Evolutionary conservation across 768 basidiomycete genomes (phyloP).

Genomic region (Amanita exitialis): DNA sequence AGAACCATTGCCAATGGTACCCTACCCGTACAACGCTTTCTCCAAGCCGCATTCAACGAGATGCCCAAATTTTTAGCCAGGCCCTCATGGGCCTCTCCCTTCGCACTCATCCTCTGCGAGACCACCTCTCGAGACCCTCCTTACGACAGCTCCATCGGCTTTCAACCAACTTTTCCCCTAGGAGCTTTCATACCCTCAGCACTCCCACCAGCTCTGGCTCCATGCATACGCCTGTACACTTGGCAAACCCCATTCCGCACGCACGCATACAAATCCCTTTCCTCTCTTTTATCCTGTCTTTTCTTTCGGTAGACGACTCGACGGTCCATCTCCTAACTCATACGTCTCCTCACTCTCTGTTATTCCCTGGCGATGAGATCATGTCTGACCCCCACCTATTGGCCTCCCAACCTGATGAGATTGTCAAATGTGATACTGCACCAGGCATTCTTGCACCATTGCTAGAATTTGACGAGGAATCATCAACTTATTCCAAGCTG

Average conservation of each 20-base stretch:
- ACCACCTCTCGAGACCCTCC: not conserved
- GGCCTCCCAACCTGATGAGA: not conserved
- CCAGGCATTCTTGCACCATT: not conserved
- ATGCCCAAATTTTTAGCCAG: not conserved
- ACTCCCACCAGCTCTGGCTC: not conserved
- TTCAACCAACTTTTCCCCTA: not conserved
- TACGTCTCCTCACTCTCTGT: conserved; percentile 18
- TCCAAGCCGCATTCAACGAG: not conserved
- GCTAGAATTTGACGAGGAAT: not conserved
- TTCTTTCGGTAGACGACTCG: conserved; percentile 27
- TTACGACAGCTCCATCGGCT: not conserved
- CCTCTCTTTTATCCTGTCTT: conserved; percentile 23
- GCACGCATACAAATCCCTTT: conserved; percentile 25
- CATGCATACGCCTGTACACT: not conserved
- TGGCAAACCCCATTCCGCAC: conserved; percentile 12
- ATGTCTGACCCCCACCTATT: not conserved
- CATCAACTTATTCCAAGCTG: not conserved
- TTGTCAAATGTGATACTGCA: not conserved
- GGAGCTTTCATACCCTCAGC: conserved; percentile 4
- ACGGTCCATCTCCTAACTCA: conserved; percentile 26
- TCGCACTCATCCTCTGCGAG: not conserved
- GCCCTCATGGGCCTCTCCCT: not conserved
- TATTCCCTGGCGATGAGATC: conserved; percentile 18
- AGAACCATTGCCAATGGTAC: too few species aligned
- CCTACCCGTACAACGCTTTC: not conserved